Conservation (phyloP, 202 grass and related monocot species). For the Digitaria exilis region DNA sequence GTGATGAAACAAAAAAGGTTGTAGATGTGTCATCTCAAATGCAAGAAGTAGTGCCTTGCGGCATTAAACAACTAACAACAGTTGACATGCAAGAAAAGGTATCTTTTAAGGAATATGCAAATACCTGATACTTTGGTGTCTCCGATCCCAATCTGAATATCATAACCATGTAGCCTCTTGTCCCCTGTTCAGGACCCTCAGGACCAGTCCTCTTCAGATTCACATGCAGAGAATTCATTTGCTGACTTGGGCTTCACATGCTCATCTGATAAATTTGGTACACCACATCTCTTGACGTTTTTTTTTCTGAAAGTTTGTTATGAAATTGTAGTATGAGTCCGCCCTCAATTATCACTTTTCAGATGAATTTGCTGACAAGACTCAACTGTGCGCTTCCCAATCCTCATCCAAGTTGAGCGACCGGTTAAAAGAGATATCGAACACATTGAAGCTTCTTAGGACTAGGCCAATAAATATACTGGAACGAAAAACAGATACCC, state of each 20-base stretch:
- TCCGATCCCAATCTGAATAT: not conserved
- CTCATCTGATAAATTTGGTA: conserved; percentile 38
- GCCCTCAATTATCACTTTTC: not conserved
- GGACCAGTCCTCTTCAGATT: not conserved
- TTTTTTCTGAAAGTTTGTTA: not conserved
- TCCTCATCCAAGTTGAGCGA: conserved; percentile 49
- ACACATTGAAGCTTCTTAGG: conserved; percentile 58
- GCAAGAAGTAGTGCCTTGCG: not conserved
- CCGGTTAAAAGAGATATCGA: conserved; percentile 60
- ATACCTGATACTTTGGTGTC: not conserved
- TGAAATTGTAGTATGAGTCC: not conserved
- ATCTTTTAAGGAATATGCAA: not conserved
- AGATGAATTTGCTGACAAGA: conserved; percentile 39
- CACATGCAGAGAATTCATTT: not conserved
- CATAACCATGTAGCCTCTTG: not conserved
- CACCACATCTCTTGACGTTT: not conserved
- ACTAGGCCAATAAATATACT: conserved; percentile 25
- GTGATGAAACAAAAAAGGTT: not conserved
- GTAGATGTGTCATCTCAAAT: not conserved
- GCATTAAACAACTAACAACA: not conserved
- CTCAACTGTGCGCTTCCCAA: not conserved
- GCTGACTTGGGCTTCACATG: not conserved
- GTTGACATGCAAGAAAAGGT: conserved; percentile 35
- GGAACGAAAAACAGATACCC: conserved; percentile 27
- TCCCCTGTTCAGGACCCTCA: conserved; percentile 18